phyloP scores from a whole-genome alignment of 2,329 filamentous ascomycete genomes.

The Pseudocercospora macadamiae region DNA sequence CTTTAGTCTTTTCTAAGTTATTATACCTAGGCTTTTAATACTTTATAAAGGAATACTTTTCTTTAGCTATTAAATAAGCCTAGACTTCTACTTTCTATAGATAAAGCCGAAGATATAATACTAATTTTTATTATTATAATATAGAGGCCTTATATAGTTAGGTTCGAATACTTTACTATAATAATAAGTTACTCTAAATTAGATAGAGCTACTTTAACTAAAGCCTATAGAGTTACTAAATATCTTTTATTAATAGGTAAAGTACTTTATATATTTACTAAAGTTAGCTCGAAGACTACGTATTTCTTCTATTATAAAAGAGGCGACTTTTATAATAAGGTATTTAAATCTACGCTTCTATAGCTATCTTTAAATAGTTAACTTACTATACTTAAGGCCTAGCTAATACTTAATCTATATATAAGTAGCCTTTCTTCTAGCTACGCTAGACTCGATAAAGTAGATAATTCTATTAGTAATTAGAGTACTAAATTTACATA shows the following conservation, averaged over 20 bases:
- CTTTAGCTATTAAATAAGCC: neutral
- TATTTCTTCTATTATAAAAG: neutral
- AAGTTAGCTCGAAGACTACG: neutral
- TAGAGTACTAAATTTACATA: neutral
- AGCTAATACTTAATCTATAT: neutral
- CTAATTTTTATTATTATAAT: neutral
- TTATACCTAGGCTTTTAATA: neutral
- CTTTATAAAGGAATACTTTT: neutral
- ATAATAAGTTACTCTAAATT: neutral
- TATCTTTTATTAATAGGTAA: neutral
- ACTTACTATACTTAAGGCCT: neutral
- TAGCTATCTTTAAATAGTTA: neutral
- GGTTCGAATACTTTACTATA: neutral
- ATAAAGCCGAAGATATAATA: neutral
- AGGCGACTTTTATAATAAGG: neutral
- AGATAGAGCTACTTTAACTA: neutral
- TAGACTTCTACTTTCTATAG: neutral
- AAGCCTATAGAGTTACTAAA: neutral
- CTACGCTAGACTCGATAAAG: neutral
- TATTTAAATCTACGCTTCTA: neutral
- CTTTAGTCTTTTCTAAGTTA: neutral
- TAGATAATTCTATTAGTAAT: neutral
- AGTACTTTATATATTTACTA: neutral
- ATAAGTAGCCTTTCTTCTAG: neutral
- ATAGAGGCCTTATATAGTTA: neutral